Evolutionary conservation across 2,329 filamentous ascomycete genomes (phyloP), one percentile per base, ranked within the genome.

Genomic region (Aspergillus fumigatiaffinis): DNA sequence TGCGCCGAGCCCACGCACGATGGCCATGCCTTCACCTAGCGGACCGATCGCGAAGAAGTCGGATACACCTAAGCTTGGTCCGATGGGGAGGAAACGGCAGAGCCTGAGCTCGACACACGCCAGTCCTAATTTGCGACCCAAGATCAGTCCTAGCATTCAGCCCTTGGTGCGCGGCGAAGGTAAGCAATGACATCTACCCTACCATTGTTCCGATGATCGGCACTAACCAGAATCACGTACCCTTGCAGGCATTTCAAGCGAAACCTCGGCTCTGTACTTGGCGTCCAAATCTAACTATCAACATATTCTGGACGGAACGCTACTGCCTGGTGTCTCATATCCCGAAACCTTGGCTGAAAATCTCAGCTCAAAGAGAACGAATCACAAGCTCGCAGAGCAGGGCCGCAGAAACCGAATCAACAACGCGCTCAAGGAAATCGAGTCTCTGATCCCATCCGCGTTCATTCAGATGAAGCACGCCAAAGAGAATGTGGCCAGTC

Each of bases 261-360:
- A 87, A 52, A 81, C 82, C 3, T 85, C 86, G 57, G 84, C 86
- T n/a, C 82, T 91, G 28, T 83, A 97, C 48, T 82, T 99, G 28
- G 90, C 92, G 38, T 91, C 90, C 17, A 97, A 97, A 73, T 97
- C 93, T 1, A 99, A 99, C 69, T 99, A 99, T 68, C 93, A 97
- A 69, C 96, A 97, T 67, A 94, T 99, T 41, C 78, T 99, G 10
- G 94, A 97, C 72, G 94, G 94, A 51, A 97, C 92, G 52, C 87
- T 88, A 55, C 86, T 97, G 0, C 92, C 92, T 0, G 93, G 93
- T 12, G 89, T 97, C 12, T 89, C 89, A 1, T 97, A 97, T 66
- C 92, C 93, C 0, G 91, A 90, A 65, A 90, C 92, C 52, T 81
- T 99, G 46, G 96, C 92, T 6, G 95, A 92, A 23, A 96, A 96